Evolutionary conservation across 805 yeast genomes (phyloP), one percentile per base, ranked within the genome.

Genomic region (Wickerhamiella parazyma): DNA sequence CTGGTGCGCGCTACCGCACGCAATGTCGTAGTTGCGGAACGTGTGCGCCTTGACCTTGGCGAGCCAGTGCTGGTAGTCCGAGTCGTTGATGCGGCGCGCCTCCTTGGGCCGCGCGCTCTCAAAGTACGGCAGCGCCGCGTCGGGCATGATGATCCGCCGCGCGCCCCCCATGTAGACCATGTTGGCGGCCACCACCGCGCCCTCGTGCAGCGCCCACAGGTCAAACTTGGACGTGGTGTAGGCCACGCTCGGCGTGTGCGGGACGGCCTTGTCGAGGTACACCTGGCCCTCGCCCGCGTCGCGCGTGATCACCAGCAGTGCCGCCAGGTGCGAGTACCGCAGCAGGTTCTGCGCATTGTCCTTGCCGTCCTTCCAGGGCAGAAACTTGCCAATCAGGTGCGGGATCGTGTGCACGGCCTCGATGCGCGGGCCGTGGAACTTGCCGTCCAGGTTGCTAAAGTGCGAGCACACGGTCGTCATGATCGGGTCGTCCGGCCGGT

Each of bases 1-100:
- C 54, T 72, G 77, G 55, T 72, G 76, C 12, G 77, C 77, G 2
- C 68, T 59, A 11, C 75, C 76, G 45, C 60, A 57, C 2, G 56
- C 39, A 3, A 63, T 47, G 4, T 63, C 64, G 42, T 52, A 65
- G n/a, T 45, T 5, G 12, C 55, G 52, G 36, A 54, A 48, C 12
- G 33, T 31, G 2, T 26, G 38, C 9, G 55, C 58, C 14, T 39
- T 43, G 8, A 59, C 60, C 17, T 46, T 44, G 12, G 34, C 34
- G 24, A 41, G 31, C 66, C 66, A 62, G 10, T 39, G 44, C 34
- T 50, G 55, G 48, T 62, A 73, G 45, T 71, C 76, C 4, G 49
- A 34, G 49, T 73, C 77, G 16, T 54, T 52, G 37, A 70, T 56
- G 2, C 57, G 40, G 37, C 76, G 63, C 45, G 63, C 56, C 6